These are phyloP conservation scores for Aspergillus tanneri DNA, from an alignment of 2,329 filamentous ascomycete genomes.

Conservation along the genomic window DNA sequence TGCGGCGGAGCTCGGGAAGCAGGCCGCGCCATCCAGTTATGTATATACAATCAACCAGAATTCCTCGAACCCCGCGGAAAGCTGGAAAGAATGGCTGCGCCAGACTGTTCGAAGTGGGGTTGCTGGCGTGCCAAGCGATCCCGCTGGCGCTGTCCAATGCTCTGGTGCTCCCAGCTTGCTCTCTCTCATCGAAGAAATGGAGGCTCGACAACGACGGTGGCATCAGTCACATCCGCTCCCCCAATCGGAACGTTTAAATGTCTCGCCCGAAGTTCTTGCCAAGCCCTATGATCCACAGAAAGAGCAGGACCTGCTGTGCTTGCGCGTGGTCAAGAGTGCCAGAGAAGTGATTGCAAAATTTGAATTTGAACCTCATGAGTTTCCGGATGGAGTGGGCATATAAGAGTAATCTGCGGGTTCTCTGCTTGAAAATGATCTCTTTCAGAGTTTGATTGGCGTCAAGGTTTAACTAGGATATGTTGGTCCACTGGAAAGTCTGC, in stretches of 20 bases:
- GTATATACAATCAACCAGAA: conserved; percentile 27
- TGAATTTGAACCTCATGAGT: conserved; percentile 36
- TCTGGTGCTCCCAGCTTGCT: conserved; percentile 37
- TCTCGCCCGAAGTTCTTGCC: not conserved
- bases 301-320: conserved; percentile 35
- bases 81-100: conserved; percentile 42
- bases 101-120: conserved; percentile 38
- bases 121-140: conserved; percentile 32
- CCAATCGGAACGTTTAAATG: conserved; percentile 11
- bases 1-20: conserved; percentile 37
- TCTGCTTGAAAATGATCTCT: not conserved
- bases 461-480: not conserved
- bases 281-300: conserved; percentile 10
- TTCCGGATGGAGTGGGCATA: conserved; percentile 27
- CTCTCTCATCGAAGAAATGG: conserved; percentile 42
- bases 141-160: conserved; percentile 26
- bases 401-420: not conserved
- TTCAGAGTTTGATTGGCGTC: not conserved
- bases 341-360: conserved; percentile 36
- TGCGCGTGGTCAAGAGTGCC: conserved; percentile 37
- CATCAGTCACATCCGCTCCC: conserved; percentile 33
- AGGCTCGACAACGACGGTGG: conserved; percentile 44
- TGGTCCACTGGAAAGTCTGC: not conserved
- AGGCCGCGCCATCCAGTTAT: conserved; percentile 34
- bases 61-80: conserved; percentile 25